phyloP scores from a whole-genome alignment of 2,329 filamentous ascomycete genomes.

The Colletotrichum sp. region DNA sequence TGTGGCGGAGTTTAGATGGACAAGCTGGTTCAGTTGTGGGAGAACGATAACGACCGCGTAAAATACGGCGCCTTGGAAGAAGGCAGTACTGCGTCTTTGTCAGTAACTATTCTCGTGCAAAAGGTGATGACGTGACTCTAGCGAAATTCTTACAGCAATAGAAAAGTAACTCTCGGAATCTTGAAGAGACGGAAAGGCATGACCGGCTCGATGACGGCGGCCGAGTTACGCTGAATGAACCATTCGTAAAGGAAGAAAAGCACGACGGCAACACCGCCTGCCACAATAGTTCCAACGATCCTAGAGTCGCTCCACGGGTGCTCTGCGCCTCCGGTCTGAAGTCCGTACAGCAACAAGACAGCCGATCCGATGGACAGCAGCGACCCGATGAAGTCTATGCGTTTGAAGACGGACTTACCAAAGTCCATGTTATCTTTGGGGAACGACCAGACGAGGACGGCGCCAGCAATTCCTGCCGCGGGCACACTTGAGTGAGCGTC shows the following conservation, averaged over 20 bases:
- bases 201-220: background rate
- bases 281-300: background rate
- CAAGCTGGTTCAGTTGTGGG: background rate
- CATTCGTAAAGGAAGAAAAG: background rate
- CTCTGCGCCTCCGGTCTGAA: background rate
- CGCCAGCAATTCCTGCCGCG: background rate
- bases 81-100: background rate
- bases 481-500: background rate
- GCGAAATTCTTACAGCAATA: background rate
- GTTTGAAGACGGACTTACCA: background rate
- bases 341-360: background rate
- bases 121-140: too few species aligned
- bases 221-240: background rate
- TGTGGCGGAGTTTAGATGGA: background rate
- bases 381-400: background rate
- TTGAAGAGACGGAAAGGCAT: background rate
- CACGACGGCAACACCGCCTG: background rate
- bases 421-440: background rate
- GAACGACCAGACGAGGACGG: background rate
- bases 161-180: background rate
- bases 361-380: background rate
- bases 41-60: background rate
- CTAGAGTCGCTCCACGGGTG: background rate
- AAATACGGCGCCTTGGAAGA: background rate
- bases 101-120: background rate